A percentile compares a stretch with the other conserved stretches of the same genome.
These are phyloP conservation scores for Acmispon strigosus DNA, from an alignment of 306 rosid species.

Conservation along the genomic window DNA sequence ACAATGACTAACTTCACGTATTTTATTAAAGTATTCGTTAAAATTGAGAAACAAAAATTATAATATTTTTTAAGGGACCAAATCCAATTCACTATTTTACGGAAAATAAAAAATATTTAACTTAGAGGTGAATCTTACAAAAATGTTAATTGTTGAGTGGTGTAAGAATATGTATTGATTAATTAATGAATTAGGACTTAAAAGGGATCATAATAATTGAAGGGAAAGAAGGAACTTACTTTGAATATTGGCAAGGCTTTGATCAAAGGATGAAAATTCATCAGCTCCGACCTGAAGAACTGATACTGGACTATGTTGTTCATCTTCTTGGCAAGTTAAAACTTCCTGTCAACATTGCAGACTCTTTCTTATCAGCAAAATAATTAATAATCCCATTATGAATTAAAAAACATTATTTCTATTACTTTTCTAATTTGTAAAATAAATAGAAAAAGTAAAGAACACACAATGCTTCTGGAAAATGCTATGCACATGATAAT, in stretches of 20 bases:
- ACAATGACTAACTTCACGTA: too few relatives aligned
- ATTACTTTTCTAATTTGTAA: too few relatives aligned
- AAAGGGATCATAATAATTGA: neutral
- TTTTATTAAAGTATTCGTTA: too few relatives aligned
- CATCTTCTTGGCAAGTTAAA: constrained; percentile 33
- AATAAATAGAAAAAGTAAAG: too few relatives aligned
- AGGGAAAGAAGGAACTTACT: constrained; percentile 32
- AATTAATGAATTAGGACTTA: neutral
- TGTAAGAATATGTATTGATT: neutral
- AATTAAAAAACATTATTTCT: neutral
- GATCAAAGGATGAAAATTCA: constrained; percentile 34
- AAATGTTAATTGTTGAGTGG: neutral
- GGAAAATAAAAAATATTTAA: too few relatives aligned
- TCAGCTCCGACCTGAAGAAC: constrained; percentile 51
- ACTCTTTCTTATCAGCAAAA: neutral
- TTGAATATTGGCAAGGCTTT: constrained; percentile 43
- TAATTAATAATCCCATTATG: neutral
- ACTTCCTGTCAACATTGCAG: constrained; percentile 20
- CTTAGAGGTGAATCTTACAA: neutral
- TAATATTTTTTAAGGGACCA: too few relatives aligned
- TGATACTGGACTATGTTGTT: constrained; percentile 60
- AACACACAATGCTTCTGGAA: neutral
- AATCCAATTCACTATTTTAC: too few relatives aligned
- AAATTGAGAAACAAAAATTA: too few relatives aligned
- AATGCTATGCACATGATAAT: constrained; percentile 26